Base-by-base conservation (phyloP, 2,329 filamentous ascomycete species). In the Salinomyces thailandicus region DNA sequence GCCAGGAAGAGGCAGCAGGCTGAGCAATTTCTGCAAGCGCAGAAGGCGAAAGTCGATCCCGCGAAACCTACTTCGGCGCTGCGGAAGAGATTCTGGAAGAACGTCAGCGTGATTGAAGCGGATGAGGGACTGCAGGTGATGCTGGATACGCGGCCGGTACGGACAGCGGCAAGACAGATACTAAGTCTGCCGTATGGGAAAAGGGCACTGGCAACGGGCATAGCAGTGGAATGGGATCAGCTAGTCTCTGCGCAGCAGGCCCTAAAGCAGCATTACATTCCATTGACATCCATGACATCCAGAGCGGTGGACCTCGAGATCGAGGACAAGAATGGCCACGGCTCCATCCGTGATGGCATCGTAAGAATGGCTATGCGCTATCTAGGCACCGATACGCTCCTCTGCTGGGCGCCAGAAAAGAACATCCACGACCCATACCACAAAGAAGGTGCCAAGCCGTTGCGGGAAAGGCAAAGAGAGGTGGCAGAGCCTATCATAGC, bases 191-290 rank as follows among this genome's bases (percentile, higher is more conserved):
- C 91, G 0, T 52, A 65, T 2, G 73, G 71, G 38, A 96, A 95
- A 64, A 78, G 77, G 19, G 74, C 85, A 52, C 79, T 96, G 26
- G 89, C 89, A 16, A 72, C 79, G 30, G 84, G 85, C 38, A 78
- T 98, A 44, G 91, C 89, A 3, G 65, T 93, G 30, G 91, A 98
- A 67, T 98, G 91, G 91, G 87, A 95, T 58, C 69, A 81, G 33
- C 72, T 98, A 42, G 72, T 79, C 16, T 83, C 82, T 11, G 77
- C 82, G 2, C 80, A 87, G 55, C 85, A 96, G 62, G 85, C 86
- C 0, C 73, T 87, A 26, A 84, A 81, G 58, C 76, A 83, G 41
- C 85, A 96, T 62, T 75, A 93, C 32, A 89, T 95, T 47, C 91
- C 91, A 11, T 68, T 98, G 45, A 96, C 87, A 2, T 86, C 85